Evolutionary conservation across 129 eudicot species (phyloP).

Genomic region (Solidago caesia): DNA sequence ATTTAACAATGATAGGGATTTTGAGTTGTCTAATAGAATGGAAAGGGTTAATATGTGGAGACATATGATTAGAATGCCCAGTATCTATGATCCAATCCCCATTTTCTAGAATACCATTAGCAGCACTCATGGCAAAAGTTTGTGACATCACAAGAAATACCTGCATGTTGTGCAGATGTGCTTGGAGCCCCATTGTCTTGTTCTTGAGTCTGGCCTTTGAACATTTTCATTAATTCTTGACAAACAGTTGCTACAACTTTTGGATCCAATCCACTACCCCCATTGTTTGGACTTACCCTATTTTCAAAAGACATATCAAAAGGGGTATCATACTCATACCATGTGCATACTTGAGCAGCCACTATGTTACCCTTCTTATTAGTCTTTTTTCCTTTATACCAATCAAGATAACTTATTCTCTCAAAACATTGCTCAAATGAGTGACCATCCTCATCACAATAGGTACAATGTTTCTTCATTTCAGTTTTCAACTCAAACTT

Average conservation of each 20-base stretch:
- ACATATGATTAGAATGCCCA: background rate
- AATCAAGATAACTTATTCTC: too few species aligned
- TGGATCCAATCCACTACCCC: background rate
- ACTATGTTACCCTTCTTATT: too few species aligned
- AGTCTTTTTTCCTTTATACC: background rate
- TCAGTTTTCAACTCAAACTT: too few species aligned
- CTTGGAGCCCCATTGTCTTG: background rate
- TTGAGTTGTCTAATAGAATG: too few species aligned
- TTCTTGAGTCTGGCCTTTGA: background rate
- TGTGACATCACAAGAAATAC: background rate
- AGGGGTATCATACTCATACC: background rate
- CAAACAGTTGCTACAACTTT: background rate
- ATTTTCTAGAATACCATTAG: background rate
- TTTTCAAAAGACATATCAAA: background rate
- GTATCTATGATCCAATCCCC: background rate
- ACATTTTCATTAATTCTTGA: background rate
- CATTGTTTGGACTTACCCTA: background rate
- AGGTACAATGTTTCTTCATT: too few species aligned
- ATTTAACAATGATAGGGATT: background rate
- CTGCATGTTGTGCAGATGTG: background rate
- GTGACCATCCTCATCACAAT: too few species aligned
- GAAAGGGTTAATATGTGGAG: background rate
- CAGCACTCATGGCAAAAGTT: too few species aligned
- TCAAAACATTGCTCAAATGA: too few species aligned
- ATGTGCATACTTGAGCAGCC: background rate